Evolutionary conservation across 768 basidiomycete species (phyloP), one percentile per base, ranked within the genome.

Genomic region (Leccinum obscurum): DNA sequence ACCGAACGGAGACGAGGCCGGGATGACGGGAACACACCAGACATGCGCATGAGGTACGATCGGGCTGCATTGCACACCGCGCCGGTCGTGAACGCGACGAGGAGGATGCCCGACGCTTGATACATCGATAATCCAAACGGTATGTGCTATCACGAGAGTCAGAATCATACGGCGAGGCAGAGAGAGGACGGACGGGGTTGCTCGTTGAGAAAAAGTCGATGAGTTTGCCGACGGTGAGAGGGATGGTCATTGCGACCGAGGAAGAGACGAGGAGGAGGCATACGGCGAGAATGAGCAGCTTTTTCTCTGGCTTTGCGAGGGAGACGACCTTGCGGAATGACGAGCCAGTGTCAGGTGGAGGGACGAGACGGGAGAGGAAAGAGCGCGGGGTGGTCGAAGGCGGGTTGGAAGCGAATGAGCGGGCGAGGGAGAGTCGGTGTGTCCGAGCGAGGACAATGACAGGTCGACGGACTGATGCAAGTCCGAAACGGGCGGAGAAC

Each of bases 191-290:
- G 58, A 94, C 93, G 30, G 30, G 30, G 30, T 30, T 30, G n/a
- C 82, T 64, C 8, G 87, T 77, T 1, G 90, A 87, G 75, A 97
- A 98, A 77, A 90, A 94, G 76, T 98, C 95, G 62, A 99, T 97
- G 55, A 98, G 79, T 72, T 87, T 92, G 10, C 96, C 96, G 67
- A 98, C 88, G 1, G 94, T 94, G 66, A 97, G 85, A 0, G 96
- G 96, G 13, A 98, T 83, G 64, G 89, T 90, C 87, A 98, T 90
- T 4, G 93, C 91, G 22, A 99, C 92, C 3, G 89, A 79, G 9
- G 93, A 93, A 0, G 95, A 96, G n/a, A 93, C 81, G 15, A 95
- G 73, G 8, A 98, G 80, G 63, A 96, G 76, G 0, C 89, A 90
- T 51, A 95, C 78, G 7, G 95, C 95, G 48, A 87, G 80, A 0